A percentile compares a stretch with the other conserved stretches of the same genome.
These are phyloP conservation scores for Botrytis aclada DNA, from an alignment of 2,329 filamentous ascomycete species.

Conservation along the genomic window DNA sequence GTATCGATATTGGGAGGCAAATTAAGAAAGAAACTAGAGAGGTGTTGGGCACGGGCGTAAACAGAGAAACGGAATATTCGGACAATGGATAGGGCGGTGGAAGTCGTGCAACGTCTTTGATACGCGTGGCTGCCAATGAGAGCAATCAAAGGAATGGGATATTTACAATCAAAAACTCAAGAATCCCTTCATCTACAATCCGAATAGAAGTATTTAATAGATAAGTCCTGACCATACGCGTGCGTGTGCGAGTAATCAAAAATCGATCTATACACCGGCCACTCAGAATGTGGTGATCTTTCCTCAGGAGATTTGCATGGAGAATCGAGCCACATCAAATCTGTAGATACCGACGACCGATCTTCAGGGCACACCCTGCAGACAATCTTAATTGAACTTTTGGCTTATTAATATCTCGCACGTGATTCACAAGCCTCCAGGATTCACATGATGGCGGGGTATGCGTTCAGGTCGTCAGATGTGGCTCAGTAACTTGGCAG, in stretches of 20 bases:
- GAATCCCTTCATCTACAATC: not conserved
- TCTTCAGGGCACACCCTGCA: not conserved
- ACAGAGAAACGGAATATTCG: constrained; percentile 3
- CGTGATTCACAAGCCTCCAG: not conserved
- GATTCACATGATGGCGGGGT: constrained; percentile 12
- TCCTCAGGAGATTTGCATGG: constrained; percentile 3
- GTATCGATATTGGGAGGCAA: constrained; percentile 3
- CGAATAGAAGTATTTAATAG: not conserved
- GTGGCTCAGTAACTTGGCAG: constrained; percentile 14
- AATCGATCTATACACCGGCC: not conserved
- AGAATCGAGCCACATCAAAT: constrained; percentile 7
- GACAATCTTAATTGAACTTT: not conserved
- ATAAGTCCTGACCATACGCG: too few relatives aligned
- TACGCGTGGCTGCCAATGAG: not conserved
- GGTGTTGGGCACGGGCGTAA: not conserved
- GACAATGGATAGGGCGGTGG: not conserved
- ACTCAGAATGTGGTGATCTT: not conserved
- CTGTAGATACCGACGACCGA: not conserved
- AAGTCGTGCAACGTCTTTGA: not conserved
- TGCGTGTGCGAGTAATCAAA: not conserved
- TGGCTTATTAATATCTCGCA: not conserved
- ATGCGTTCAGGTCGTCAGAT: constrained; percentile 14
- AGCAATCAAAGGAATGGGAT: not conserved
- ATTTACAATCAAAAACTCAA: not conserved
- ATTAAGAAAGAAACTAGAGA: constrained; percentile 5